Evolutionary conservation across 176 grass and related monocot species (phyloP).

Genomic region (Echinochloa phyllopogon): DNA sequence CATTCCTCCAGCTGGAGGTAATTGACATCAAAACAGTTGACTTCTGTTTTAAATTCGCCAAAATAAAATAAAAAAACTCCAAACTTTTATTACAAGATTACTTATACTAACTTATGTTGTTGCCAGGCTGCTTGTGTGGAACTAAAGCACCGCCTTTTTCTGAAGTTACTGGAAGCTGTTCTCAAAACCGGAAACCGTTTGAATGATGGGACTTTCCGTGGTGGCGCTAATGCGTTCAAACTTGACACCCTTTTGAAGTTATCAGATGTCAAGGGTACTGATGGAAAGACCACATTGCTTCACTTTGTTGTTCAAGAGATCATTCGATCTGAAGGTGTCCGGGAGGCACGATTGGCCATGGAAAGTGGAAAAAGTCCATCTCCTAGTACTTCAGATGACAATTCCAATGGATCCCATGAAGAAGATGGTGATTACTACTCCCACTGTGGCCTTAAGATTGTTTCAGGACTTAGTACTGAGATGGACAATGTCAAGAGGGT

Average conservation of each 20-base stretch:
- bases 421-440: slow-evolving; percentile 47
- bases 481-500: slow-evolving; percentile 76
- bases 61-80: not conserved
- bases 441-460: slow-evolving; percentile 66
- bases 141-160: slow-evolving; percentile 77
- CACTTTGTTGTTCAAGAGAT: slow-evolving; percentile 91
- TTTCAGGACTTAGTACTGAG: slow-evolving; percentile 70
- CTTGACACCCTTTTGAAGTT: slow-evolving; percentile 92
- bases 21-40: slow-evolving; percentile 33
- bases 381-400: slow-evolving; percentile 35
- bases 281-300: slow-evolving; percentile 87
- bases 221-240: slow-evolving; percentile 89
- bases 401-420: slow-evolving; percentile 43
- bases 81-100: slow-evolving; percentile 1
- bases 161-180: slow-evolving; percentile 89
- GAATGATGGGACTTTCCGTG: slow-evolving; percentile 84
- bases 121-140: slow-evolving; percentile 80
- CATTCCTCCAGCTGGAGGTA: slow-evolving; percentile 85
- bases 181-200: slow-evolving; percentile 93
- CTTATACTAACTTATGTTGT: not conserved
- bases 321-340: slow-evolving; percentile 70
- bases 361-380: slow-evolving; percentile 46
- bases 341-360: slow-evolving; percentile 48
- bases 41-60: slow-evolving; percentile 24
- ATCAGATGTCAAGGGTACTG: slow-evolving; percentile 72